Conservation (phyloP, 139 green algal species). For the Chlamydomonas incerta region DNA sequence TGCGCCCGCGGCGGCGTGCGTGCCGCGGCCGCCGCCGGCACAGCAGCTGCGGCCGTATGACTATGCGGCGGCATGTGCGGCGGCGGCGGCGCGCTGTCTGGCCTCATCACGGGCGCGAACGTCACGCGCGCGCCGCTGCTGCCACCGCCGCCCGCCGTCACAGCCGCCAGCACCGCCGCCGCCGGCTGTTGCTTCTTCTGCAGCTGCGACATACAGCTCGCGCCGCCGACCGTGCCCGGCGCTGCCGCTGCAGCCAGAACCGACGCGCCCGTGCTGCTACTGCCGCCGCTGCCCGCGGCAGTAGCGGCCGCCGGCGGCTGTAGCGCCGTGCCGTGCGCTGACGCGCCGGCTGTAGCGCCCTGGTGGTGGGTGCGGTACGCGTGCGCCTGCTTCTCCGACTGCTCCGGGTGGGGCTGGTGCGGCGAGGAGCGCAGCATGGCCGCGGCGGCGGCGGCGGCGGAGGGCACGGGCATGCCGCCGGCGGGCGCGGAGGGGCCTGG, state of each 20-base stretch:
- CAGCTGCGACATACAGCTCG: constrained; percentile 73
- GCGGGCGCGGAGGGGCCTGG: not conserved
- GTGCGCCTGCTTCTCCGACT: too few species aligned
- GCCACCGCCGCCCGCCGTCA: not conserved
- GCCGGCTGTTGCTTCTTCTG: constrained; percentile 57
- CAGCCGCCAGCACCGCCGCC: constrained; percentile 17
- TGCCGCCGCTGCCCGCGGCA: not conserved
- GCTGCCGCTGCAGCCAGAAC: too few species aligned
- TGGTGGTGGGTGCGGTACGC: too few species aligned
- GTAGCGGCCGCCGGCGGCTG: not conserved
- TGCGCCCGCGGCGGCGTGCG: too few species aligned
- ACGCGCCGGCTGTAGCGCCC: too few species aligned
- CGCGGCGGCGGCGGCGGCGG: not conserved
- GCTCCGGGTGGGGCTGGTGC: not conserved
- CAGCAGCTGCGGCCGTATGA: too few species aligned
- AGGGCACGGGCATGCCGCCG: not conserved
- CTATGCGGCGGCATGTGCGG: not conserved
- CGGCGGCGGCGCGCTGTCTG: not conserved
- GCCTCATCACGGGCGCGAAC: not conserved
- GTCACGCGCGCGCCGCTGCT: not conserved
- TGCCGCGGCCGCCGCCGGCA: too few species aligned
- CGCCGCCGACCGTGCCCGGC: constrained; percentile 1
- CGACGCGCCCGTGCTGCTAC: not conserved
- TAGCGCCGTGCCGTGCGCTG: not conserved
- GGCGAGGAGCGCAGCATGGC: not conserved